A percentile compares a stretch with the other conserved stretches of the same genome.
Evolutionary conservation across 768 basidiomycete genomes (phyloP).

Genomic region (Dioszegia hungarica): DNA sequence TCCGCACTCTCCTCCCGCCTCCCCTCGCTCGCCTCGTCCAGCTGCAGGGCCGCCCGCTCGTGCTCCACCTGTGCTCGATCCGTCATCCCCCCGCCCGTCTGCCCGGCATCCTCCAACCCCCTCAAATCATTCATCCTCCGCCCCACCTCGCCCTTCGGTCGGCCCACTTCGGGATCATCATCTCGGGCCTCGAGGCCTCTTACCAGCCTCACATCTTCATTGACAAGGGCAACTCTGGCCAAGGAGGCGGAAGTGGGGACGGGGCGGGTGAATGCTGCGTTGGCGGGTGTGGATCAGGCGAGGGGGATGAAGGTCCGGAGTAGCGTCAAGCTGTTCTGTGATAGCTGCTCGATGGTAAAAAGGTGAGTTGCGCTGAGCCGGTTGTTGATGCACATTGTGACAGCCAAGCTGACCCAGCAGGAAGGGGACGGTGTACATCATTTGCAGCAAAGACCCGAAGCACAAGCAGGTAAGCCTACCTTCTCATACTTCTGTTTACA

Average conservation of each 20-base stretch:
- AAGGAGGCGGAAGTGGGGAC: neutral
- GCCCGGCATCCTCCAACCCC: conserved; percentile 3
- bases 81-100: conserved; percentile 1
- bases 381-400: neutral
- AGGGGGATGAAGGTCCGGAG: conserved; percentile 92
- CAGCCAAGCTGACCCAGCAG: neutral
- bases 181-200: neutral
- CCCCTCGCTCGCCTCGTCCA: neutral
- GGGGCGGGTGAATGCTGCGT: neutral
- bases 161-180: neutral
- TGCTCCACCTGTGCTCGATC: conserved; percentile 10
- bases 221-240: neutral
- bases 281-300: conserved; percentile 15
- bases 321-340: conserved; percentile 90
- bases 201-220: neutral
- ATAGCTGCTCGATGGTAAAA: conserved; percentile 81
- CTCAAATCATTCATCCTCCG: conserved; percentile 6
- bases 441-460: conserved; percentile 90
- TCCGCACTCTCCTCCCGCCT: neutral
- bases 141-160: conserved; percentile 4
- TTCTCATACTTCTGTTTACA: neutral
- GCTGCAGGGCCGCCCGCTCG: neutral
- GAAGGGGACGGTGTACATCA: conserved; percentile 89
- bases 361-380: conserved; percentile 37
- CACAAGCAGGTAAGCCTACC: conserved; percentile 77